Base-by-base conservation (phyloP, 148 eudicot species). In the Rhododendron ferrugineum region DNA sequence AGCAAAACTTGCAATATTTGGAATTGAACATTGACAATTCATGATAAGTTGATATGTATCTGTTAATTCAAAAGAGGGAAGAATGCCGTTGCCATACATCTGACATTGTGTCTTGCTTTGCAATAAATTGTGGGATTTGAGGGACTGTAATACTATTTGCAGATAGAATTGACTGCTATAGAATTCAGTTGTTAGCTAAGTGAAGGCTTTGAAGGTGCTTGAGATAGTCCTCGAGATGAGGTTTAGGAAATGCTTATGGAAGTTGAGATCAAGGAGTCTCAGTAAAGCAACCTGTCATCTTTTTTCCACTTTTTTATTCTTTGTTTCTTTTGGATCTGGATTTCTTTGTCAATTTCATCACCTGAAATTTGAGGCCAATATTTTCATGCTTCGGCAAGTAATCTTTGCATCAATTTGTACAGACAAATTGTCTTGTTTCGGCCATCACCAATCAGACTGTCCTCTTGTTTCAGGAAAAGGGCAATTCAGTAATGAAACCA, bases 401-500 rank as follows among this genome's bases (percentile, higher is more conserved):
- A 75, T 54, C 58, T 72, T 84, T 84, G 56, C 81, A 84, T 30
- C 64, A 30, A 30, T 18, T 11, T 74, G 52, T 37, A n/a, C 13
- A 1, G 28, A 56, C 37, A 54, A 11, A 28, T 36, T 22, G 80
- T 14, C 46, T 60, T 60, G 22, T 60, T 78, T 44, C 30, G 22
- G 56, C 54, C 75, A 58, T 84, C 49, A 44, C 22, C 77, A 34
- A 22, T 47, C 40, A 40, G 47, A 46, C 47, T 28, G 32, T 44
- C 49, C 68, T 72, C 87, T 78, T 80, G 86, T 91, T 91, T 76
- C 92, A 95, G 99, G 93, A 83, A 49, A 85, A 79, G 15, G 87
- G 82, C 79, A 85, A 85, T 50, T 86, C 86, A 30, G 84, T 74
- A 44, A 78, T 82, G 74, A 87, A 90, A 85, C 90, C 94, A 79